Evolutionary conservation across 441 rosid genomes (phyloP).

Genomic region (Manihot esculenta): DNA sequence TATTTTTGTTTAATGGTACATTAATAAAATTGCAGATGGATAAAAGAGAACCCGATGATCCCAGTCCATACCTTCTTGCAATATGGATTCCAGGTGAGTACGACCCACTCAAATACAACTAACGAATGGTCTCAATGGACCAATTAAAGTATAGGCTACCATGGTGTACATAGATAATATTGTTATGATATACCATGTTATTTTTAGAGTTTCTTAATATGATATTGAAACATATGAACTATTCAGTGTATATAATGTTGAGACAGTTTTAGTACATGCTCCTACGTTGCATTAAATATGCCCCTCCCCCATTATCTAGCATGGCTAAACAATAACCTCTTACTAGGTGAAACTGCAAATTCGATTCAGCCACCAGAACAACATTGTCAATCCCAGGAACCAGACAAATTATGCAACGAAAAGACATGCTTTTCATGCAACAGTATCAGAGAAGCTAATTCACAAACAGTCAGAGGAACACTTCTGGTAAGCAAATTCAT

Average conservation of each 20-base stretch:
- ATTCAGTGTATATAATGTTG: neutral
- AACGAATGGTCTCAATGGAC: neutral
- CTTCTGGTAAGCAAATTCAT: constrained; percentile 57
- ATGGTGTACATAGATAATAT: neutral
- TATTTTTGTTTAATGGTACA: constrained; percentile 18
- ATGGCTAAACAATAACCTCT: constrained; percentile 16
- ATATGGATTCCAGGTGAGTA: constrained; percentile 92
- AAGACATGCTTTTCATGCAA: constrained; percentile 75
- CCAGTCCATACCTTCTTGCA: constrained; percentile 92
- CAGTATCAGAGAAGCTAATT: constrained; percentile 62
- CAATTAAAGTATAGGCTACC: neutral
- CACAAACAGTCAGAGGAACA: constrained; percentile 84
- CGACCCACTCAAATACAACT: constrained; percentile 1
- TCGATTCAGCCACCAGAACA: constrained; percentile 59
- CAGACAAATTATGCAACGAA: constrained; percentile 56
- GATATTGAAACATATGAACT: constrained; percentile 2
- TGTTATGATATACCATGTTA: constrained; percentile 3
- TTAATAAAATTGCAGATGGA: constrained; percentile 62
- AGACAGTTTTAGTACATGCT: constrained; percentile 2
- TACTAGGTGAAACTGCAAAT: constrained; percentile 80
- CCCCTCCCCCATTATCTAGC: constrained; percentile 2
- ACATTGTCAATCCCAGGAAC: constrained; percentile 48
- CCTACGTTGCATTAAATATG: neutral
- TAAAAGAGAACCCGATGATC: constrained; percentile 84
- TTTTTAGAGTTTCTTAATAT: neutral